Conservation (phyloP, 805 yeast genomes). For the Zygosaccharomyces siamensis region DNA sequence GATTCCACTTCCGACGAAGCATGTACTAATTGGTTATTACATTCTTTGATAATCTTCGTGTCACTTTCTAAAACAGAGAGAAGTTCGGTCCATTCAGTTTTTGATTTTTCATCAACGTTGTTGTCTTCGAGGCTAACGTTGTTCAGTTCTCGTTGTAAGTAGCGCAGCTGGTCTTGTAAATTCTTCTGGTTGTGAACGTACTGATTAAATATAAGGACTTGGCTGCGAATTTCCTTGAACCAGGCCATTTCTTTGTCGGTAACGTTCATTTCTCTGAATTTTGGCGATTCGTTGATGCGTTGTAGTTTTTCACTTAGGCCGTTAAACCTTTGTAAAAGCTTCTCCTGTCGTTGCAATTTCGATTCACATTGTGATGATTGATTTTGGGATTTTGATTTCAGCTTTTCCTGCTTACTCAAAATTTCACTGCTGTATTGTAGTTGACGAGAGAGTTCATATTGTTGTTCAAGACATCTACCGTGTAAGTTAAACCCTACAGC, state of each 20-base stretch:
- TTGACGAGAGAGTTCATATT: conserved; percentile 41
- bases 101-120: conserved; percentile 2
- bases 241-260: conserved; percentile 42
- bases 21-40: conserved; percentile 17
- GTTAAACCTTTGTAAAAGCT: conserved; percentile 25
- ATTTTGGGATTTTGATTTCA: conserved; percentile 14
- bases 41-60: conserved; percentile 27
- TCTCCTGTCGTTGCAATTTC: conserved; percentile 33
- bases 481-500: conserved; percentile 36
- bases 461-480: conserved; percentile 38
- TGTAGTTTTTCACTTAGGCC: conserved; percentile 29
- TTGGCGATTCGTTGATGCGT: conserved; percentile 16
- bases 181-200: conserved; percentile 28
- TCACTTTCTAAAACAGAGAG: conserved; percentile 34
- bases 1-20: conserved; percentile 9
- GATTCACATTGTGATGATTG: conserved; percentile 18
- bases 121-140: conserved; percentile 12
- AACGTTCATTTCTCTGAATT: conserved; percentile 30
- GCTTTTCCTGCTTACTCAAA: conserved; percentile 11
- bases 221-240: conserved; percentile 41
- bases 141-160: conserved; percentile 27
- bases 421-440: conserved; percentile 29
- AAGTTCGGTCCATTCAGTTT: conserved; percentile 33
- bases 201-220: conserved; percentile 32
- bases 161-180: conserved; percentile 29